Base-by-base conservation (phyloP, 2,329 filamentous ascomycete genomes). In the Cordyceps farinosa region DNA sequence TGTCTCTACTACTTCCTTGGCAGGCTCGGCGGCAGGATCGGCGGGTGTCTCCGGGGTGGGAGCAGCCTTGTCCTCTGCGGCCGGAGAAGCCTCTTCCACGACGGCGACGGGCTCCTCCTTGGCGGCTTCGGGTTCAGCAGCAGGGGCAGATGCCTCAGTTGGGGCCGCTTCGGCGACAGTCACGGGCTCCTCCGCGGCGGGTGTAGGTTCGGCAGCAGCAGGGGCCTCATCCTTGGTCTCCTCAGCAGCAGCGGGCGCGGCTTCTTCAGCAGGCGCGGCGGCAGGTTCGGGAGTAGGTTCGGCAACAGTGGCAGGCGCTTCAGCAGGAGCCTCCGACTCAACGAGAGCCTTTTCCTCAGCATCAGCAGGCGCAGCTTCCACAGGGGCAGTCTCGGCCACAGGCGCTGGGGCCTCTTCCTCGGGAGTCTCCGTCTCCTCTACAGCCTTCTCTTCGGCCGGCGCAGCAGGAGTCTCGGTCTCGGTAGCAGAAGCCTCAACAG, bases 1-100 rank as follows among this genome's bases (percentile, higher is more conserved):
- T 32, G 44, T 65, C 67, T 36, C 67, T 68, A 27, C 40, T 9
- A 48, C 67, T 56, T n/a, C 67, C 64, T 48, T 63, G 51, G 30
- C 66, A 64, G 30, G 64, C 32, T 34, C 66, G 54, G 50, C 65
- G 58, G 27, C 52, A n/a, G 55, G 65, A 53, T 48, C 68, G 9
- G 34, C 53, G 3, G 22, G 45, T 10, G 45, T 15, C 29, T 48
- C 45, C 27, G 29, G 22, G 15, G 27, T 10, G 27, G 45, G 13
- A 27, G 11, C 8, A 48, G 45, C 27, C 40, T 44, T 44, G 17
- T 53, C 38, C 4, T 44, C 42, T 7, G 34, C 44, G 6, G 56
- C 11, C 5, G 29, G 13, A 40, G 60, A 67, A 56, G 64, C 67
- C 29, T 65, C 68, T 48, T 63, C 70, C 11, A 61, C 29, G 15